Base-by-base conservation (phyloP, 495 filamentous ascomycete genomes). In the Sabuloglossum arenarium region DNA sequence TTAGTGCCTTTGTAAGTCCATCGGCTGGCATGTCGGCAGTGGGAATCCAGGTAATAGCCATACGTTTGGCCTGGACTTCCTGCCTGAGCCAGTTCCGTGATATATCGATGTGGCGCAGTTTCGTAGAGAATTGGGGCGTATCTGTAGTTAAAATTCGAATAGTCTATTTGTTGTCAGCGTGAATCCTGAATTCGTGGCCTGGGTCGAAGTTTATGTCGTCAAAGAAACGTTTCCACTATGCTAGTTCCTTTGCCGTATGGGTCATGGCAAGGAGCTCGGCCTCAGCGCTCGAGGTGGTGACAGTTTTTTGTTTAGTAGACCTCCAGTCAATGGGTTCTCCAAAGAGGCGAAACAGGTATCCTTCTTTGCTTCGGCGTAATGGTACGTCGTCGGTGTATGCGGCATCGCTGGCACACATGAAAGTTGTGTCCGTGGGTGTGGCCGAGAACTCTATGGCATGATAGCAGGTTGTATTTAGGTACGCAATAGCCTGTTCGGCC, bases 41-140 rank as follows among this genome's bases (percentile, higher is more conserved):
- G 12, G 21, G 25, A 49, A 58, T 45, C 9, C 42, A 14, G 3
- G 56, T 56, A 16, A 6, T 32, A 31, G 53, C 5, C 10, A 49
- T 5, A 14, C 12, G 45, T 49, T 49, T 23, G 10, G 21, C 45
- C 12, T 49, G 28, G 1, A 59, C 59, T 28, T 57, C 49, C 50
- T 63, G 39, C 28, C 55, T 27, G 3, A 63, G 54, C 61, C 55
- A 63, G 19, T 56, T 37, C 1, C 50, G 8, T 37, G 57, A 53
- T 16, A 63, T 62, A 56, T 63, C 60, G 0, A 63, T 53, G 28
- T 63, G 58, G 0, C 55, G 16, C 6, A 63, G 58, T 50, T 60
- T 60, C 3, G 58, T 63, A 3, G 58, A 32, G 21, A 49, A 49
- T 12, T 49, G 45, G 4, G 45, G 45, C 12, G 12, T 23, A 4